Evolutionary conservation across 208 protist species (phyloP), one percentile per base, ranked within the genome.

Genomic region (Acanthamoeba rhysodes): DNA sequence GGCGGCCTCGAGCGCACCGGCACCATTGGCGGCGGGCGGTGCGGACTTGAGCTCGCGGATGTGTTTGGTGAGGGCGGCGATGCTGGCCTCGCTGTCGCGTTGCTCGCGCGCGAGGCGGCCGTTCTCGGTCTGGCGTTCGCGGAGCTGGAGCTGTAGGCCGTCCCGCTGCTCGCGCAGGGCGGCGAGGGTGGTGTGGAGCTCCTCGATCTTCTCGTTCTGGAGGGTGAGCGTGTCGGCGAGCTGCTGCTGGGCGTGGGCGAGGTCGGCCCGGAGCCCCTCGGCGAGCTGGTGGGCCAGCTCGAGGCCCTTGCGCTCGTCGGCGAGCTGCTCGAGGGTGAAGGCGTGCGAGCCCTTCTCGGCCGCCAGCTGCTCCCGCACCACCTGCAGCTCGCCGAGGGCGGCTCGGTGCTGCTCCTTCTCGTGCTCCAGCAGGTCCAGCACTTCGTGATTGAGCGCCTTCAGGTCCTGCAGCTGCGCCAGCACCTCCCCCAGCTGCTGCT

Each of bases 301-400:
- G 32, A 90, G 27, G n/a, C 55, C 22, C 20, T 22, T 16, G 12
- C 80, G 48, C 80, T 4, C 80, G 29, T 90, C 34, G 80, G 48
- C 27, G 5, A 90, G 55, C 34, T 90, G 80, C 80, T 90, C 50
- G n/a, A 90, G 55, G 27, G 80, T 90, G 34, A 66, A 90, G 27
- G 80, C 32, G 80, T 90, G 80, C 0, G 80, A 90, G 27, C 80
- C 80, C 34, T 90, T 90, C 80, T 90, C 80, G 9, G 80, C 55
- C 24, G 80, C 48, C 55, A 90, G 34, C 34, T 90, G 50, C 24
- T 90, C 55, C 80, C 55, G 50, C 27, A 22, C n/a, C 9, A 32
- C 45, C 80, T 66, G 48, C 55, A 62, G n/a, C 24, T 66, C 50
- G 24, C 55, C 29, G 18, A 66, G 24, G 34, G 48, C 50, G 24